These are phyloP conservation scores for Euphorbia pulcherrima DNA, from an alignment of 345 rosid genomes.

Conservation along the genomic window DNA sequence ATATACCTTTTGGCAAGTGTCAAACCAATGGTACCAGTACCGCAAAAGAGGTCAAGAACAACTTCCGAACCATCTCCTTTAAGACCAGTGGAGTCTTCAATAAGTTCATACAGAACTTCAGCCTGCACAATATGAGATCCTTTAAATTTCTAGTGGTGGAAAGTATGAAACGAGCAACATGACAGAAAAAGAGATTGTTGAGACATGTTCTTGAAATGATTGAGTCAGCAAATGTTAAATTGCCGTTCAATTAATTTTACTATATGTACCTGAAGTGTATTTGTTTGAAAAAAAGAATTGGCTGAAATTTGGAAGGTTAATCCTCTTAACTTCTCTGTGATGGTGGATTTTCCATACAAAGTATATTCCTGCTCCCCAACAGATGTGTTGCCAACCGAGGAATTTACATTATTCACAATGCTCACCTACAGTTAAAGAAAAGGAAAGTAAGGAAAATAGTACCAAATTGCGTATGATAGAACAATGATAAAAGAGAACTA, in stretches of 20 bases:
- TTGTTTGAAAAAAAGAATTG: slow-evolving; percentile 94
- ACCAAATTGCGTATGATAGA: not conserved
- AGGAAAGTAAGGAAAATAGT: slow-evolving; percentile 1
- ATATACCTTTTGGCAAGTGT: slow-evolving; percentile 77
- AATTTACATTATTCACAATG: slow-evolving; percentile 79
- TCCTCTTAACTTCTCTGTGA: slow-evolving; percentile 75
- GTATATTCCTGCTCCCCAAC: slow-evolving; percentile 87
- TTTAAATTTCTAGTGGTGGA: slow-evolving; percentile 12
- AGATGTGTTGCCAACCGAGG: slow-evolving; percentile 88
- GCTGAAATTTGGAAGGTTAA: slow-evolving; percentile 86
- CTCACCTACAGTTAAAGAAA: slow-evolving; percentile 50
- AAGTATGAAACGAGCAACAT: slow-evolving; percentile 1
- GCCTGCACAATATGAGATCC: slow-evolving; percentile 48
- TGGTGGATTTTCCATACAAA: slow-evolving; percentile 64
- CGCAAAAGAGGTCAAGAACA: slow-evolving; percentile 91
- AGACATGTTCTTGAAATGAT: not conserved
- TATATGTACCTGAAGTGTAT: slow-evolving; percentile 67
- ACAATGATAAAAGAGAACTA: not conserved
- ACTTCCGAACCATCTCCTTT: slow-evolving; percentile 89
- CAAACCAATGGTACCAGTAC: slow-evolving; percentile 90
- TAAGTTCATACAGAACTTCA: slow-evolving; percentile 78
- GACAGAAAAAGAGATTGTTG: not conserved
- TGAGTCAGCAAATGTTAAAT: not conserved
- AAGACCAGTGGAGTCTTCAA: slow-evolving; percentile 76
- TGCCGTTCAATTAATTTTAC: not conserved